phyloP scores from a whole-genome alignment of 306 rosid species.

The Dryas octopetala region DNA sequence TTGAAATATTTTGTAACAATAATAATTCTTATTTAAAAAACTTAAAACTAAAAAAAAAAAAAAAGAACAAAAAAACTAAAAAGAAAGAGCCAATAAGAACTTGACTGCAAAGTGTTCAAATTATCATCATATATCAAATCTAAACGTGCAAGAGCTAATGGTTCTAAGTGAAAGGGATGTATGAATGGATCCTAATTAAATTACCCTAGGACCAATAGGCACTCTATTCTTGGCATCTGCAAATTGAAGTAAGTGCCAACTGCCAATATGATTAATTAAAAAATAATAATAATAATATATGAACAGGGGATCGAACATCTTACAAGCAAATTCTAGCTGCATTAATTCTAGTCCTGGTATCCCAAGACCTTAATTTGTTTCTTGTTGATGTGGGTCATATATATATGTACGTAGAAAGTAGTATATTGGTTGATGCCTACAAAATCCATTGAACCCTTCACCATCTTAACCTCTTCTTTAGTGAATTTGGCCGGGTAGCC shows the following conservation, averaged over 20 bases:
- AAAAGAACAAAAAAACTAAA: too few relatives aligned
- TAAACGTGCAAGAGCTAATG: not conserved
- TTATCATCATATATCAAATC: not conserved
- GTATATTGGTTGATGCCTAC: slow-evolving; percentile 89
- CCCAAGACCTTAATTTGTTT: slow-evolving; percentile 50
- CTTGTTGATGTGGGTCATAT: slow-evolving; percentile 48
- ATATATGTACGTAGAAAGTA: slow-evolving; percentile 47
- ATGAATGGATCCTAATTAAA: not conserved
- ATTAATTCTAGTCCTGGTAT: slow-evolving; percentile 74
- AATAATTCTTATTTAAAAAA: too few relatives aligned
- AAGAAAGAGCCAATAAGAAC: slow-evolving; percentile 70
- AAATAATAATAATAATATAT: not conserved
- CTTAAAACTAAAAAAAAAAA: too few relatives aligned
- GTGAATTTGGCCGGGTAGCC: slow-evolving; percentile 77
- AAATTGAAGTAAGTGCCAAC: slow-evolving; percentile 1
- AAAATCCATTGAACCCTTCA: slow-evolving; percentile 77
- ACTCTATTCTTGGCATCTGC: slow-evolving; percentile 77
- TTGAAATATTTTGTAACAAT: too few relatives aligned
- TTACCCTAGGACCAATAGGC: slow-evolving; percentile 80
- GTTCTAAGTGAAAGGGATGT: not conserved
- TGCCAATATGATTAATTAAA: not conserved
- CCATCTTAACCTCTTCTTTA: slow-evolving; percentile 67
- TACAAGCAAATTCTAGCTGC: slow-evolving; percentile 69
- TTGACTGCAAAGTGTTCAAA: slow-evolving; percentile 44
- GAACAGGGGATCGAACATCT: slow-evolving; percentile 20